phyloP scores from a whole-genome alignment of 2,329 filamentous ascomycete genomes.

The Penicillium occitanis region DNA sequence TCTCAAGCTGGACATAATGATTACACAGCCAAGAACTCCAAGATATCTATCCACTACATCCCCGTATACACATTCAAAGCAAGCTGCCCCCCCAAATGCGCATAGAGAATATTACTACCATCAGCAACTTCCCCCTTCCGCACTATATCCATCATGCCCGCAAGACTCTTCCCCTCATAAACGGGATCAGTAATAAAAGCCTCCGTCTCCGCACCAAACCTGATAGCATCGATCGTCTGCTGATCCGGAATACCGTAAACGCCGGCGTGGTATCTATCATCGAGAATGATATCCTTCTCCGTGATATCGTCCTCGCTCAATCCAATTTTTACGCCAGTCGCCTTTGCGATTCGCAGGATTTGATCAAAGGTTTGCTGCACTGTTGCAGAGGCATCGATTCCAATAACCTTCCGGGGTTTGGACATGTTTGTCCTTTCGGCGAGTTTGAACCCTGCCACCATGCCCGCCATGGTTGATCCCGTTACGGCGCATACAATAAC shows the following conservation, averaged over 20 bases:
- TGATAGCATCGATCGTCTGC: slow-evolving; percentile 66
- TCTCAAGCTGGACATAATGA: no score
- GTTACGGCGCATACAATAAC: slow-evolving; percentile 70
- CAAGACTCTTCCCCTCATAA: slow-evolving; percentile 73
- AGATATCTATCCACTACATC: slow-evolving; percentile 28
- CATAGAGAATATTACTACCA: slow-evolving; percentile 68
- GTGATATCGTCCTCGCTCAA: slow-evolving; percentile 60
- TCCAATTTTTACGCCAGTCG: slow-evolving; percentile 64
- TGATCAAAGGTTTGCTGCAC: slow-evolving; percentile 63
- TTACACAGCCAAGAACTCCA: not conserved
- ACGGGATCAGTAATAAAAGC: slow-evolving; percentile 74
- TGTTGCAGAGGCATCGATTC: slow-evolving; percentile 64
- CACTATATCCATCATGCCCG: slow-evolving; percentile 69
- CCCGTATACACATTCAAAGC: slow-evolving; percentile 67
- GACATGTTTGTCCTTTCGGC: slow-evolving; percentile 49
- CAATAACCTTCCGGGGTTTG: slow-evolving; percentile 58
- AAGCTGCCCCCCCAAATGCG: slow-evolving; percentile 68
- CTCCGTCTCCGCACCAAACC: slow-evolving; percentile 66
- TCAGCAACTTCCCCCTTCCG: slow-evolving; percentile 58
- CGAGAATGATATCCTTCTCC: slow-evolving; percentile 61
- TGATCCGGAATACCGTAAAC: slow-evolving; percentile 67
- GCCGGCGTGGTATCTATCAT: slow-evolving; percentile 66
- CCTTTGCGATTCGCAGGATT: slow-evolving; percentile 64
- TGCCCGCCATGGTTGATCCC: slow-evolving; percentile 68
- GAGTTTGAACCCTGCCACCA: slow-evolving; percentile 71